These are phyloP conservation scores for Aspergillus jensenii DNA, from an alignment of 2,329 filamentous ascomycete genomes.

Conservation along the genomic window DNA sequence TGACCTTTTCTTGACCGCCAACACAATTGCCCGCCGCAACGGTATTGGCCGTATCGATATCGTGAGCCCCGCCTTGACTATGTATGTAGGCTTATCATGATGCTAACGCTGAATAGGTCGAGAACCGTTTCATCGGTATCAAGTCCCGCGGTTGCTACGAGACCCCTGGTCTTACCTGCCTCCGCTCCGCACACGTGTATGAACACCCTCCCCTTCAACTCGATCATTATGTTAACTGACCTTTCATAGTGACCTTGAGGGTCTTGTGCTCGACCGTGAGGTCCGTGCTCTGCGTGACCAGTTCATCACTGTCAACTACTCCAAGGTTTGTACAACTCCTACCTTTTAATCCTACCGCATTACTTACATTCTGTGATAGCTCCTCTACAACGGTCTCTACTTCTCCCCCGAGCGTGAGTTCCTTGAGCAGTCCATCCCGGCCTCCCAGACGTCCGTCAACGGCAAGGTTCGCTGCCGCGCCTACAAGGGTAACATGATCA, in stretches of 20 bases:
- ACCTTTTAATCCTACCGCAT: not conserved
- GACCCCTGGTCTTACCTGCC: conserved; percentile 34
- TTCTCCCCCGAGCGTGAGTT: conserved; percentile 72
- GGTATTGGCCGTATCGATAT: conserved; percentile 82
- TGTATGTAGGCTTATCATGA: not conserved
- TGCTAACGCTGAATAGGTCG: conserved; percentile 42
- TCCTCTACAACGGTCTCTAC: conserved; percentile 39
- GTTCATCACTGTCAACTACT: conserved; percentile 66
- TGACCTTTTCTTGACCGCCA: conserved; percentile 70
- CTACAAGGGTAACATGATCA: conserved; percentile 65
- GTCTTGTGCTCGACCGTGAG: conserved; percentile 67
- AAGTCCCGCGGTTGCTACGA: conserved; percentile 84
- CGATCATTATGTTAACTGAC: conserved; percentile 13
- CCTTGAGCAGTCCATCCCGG: conserved; percentile 63
- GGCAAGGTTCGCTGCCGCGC: conserved; percentile 61
- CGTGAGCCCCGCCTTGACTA: conserved; percentile 30
- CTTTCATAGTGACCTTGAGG: conserved; percentile 27
- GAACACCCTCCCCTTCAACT: not conserved
- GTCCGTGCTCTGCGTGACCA: conserved; percentile 69
- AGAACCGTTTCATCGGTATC: conserved; percentile 76
- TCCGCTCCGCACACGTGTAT: conserved; percentile 39
- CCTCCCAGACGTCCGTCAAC: conserved; percentile 60
- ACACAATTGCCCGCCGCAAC: conserved; percentile 68
- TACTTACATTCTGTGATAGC: conserved; percentile 13
- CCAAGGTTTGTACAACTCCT: conserved; percentile 50